Conservation (phyloP, 1,139 yeast species). For the Taphrina pruni region DNA sequence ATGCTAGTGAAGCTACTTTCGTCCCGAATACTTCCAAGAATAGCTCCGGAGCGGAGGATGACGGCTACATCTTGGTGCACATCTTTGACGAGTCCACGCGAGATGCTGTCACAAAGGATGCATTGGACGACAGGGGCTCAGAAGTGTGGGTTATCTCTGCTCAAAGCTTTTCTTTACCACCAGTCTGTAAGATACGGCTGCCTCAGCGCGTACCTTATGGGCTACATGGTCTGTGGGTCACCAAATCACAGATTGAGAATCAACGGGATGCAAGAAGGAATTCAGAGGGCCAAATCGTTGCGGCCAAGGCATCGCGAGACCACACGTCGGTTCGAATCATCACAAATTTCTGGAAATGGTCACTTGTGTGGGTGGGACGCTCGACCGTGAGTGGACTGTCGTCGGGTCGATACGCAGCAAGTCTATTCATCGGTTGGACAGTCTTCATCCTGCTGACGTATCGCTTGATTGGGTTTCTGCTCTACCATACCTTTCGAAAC, state of each 20-base stretch:
- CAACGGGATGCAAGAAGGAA: constrained; percentile 27
- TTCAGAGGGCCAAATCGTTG: constrained; percentile 17
- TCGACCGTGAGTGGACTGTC: constrained; percentile 23
- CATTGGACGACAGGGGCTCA: constrained; percentile 28
- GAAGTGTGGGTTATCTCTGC: constrained; percentile 40
- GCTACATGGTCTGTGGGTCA: constrained; percentile 40
- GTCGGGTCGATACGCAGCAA: constrained; percentile 23
- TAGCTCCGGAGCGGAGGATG: constrained; percentile 25
- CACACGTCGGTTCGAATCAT: constrained; percentile 25
- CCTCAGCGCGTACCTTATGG: constrained; percentile 42
- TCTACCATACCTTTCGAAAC: background rate
- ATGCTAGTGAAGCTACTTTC: constrained; percentile 39
- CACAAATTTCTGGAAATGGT: constrained; percentile 37
- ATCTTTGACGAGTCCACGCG: constrained; percentile 32
- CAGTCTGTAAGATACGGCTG: constrained; percentile 22
- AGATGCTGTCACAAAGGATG: constrained; percentile 30
- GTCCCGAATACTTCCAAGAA: constrained; percentile 8
- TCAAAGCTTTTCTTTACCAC: constrained; percentile 23
- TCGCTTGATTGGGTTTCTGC: constrained; percentile 9
- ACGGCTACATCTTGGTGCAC: constrained; percentile 35
- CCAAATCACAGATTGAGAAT: constrained; percentile 27
- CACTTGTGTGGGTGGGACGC: constrained; percentile 27
- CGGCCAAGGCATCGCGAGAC: constrained; percentile 30
- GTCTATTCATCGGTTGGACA: constrained; percentile 8
- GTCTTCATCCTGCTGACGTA: constrained; percentile 24